Evolutionary conservation across 2,329 filamentous ascomycete species (phyloP).

Genomic region (Exophiala phaeomuriformis): DNA sequence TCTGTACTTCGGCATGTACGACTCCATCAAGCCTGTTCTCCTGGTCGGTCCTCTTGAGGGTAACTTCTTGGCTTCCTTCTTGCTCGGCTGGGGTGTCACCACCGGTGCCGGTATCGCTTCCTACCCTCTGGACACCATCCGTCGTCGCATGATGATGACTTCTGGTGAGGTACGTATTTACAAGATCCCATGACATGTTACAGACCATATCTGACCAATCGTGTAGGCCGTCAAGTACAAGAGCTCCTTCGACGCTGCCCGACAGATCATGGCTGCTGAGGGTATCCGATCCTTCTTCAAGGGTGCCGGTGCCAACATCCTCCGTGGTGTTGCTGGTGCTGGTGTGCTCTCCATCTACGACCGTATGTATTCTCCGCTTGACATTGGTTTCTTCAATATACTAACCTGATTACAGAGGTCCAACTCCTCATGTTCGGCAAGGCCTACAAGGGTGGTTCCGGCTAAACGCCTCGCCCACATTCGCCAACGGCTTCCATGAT

Average conservation of each 20-base stretch:
- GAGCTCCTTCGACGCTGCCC: slow-evolving; percentile 86
- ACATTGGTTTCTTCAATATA: background rate
- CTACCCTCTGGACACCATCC: slow-evolving; percentile 99
- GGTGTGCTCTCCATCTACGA: slow-evolving; percentile 99
- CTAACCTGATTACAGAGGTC: slow-evolving; percentile 25
- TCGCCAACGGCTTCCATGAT: slow-evolving; percentile 8
- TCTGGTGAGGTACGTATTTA: slow-evolving; percentile 55
- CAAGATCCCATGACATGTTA: background rate
- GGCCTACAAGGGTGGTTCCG: slow-evolving; percentile 69
- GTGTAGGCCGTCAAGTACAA: slow-evolving; percentile 98
- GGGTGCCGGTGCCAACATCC: slow-evolving; percentile 99
- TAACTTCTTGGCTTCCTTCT: slow-evolving; percentile 99
- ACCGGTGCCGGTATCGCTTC: slow-evolving; percentile 99
- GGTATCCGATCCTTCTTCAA: slow-evolving; percentile 99
- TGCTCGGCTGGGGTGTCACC: slow-evolving; percentile 97
- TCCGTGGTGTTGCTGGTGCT: slow-evolving; percentile 99
- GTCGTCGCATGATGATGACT: slow-evolving; percentile 99
- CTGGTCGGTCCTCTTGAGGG: slow-evolving; percentile 84
- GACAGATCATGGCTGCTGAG: slow-evolving; percentile 94
- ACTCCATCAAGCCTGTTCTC: slow-evolving; percentile 98
- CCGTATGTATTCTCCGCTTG: slow-evolving; percentile 44
- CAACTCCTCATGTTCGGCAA: slow-evolving; percentile 99
- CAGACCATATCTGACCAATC: slow-evolving; percentile 2
- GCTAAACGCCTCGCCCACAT: slow-evolving; percentile 27
- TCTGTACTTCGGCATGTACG: slow-evolving; percentile 99